A percentile compares a stretch with the other conserved stretches of the same genome.
These are phyloP conservation scores for Fusarium acutatum DNA, from an alignment of 2,329 filamentous ascomycete species.

Conservation along the genomic window DNA sequence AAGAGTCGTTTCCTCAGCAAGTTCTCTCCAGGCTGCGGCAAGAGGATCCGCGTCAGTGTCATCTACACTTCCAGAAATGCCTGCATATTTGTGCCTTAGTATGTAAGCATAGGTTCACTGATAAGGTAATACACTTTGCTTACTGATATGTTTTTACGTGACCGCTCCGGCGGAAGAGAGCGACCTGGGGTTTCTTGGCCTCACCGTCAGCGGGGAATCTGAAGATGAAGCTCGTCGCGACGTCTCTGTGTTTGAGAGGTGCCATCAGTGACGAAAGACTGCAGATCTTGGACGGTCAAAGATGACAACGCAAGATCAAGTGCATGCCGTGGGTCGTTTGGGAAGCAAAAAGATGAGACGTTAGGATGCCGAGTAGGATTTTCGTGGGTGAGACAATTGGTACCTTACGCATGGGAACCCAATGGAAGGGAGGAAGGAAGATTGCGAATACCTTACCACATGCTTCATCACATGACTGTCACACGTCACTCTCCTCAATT, in stretches of 20 bases:
- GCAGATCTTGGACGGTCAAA: neutral
- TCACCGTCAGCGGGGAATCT: slow-evolving; percentile 50
- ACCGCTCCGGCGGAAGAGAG: slow-evolving; percentile 68
- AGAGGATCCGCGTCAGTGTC: slow-evolving; percentile 60
- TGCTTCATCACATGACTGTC: slow-evolving; percentile 27
- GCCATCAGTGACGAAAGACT: slow-evolving; percentile 29
- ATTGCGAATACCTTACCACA: neutral
- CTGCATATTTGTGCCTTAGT: slow-evolving; percentile 63
- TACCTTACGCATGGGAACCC: neutral
- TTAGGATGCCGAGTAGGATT: neutral
- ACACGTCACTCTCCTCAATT: slow-evolving; percentile 2
- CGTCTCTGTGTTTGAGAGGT: slow-evolving; percentile 45
- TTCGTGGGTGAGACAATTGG: neutral
- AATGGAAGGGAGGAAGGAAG: neutral
- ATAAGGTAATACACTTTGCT: slow-evolving; percentile 27
- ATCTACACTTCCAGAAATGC: slow-evolving; percentile 70
- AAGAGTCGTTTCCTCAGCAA: slow-evolving; percentile 69
- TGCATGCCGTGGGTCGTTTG: neutral
- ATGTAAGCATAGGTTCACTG: neutral
- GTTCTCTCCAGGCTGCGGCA: slow-evolving; percentile 68
- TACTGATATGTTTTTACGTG: slow-evolving; percentile 69
- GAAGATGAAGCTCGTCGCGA: slow-evolving; percentile 63
- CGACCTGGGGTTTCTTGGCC: slow-evolving; percentile 57
- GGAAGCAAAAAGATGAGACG: neutral
- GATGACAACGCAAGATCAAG: neutral